Conservation (phyloP, 1,139 yeast genomes). For the Kurtzmaniella quercitrusa region DNA sequence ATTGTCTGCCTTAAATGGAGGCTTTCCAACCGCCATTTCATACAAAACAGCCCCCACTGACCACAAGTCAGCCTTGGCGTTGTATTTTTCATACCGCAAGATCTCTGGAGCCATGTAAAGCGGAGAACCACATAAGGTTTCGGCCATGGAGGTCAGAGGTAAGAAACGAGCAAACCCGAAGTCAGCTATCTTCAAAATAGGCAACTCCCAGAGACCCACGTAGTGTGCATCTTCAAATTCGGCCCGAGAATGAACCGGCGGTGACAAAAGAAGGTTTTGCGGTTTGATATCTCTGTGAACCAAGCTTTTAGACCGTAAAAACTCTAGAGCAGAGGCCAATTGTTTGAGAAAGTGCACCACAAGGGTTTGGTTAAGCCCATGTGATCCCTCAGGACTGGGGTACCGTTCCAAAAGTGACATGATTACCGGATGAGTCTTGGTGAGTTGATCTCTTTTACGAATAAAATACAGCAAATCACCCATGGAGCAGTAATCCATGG, state of each 20-base stretch:
- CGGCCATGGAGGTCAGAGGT: slow-evolving; percentile 92
- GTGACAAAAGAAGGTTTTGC: slow-evolving; percentile 79
- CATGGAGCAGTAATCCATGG: slow-evolving; percentile 96
- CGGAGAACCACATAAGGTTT: slow-evolving; percentile 95
- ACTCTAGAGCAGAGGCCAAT: slow-evolving; percentile 76
- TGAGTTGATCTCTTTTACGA: slow-evolving; percentile 66
- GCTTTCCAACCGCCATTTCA: slow-evolving; percentile 93
- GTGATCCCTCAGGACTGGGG: slow-evolving; percentile 75
- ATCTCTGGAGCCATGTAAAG: slow-evolving; percentile 98
- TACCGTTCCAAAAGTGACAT: slow-evolving; percentile 72
- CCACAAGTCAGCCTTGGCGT: slow-evolving; percentile 97
- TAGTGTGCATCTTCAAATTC: slow-evolving; percentile 56
- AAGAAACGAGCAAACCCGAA: slow-evolving; percentile 95
- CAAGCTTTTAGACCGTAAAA: slow-evolving; percentile 74
- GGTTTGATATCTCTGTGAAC: slow-evolving; percentile 96
- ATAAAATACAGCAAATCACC: slow-evolving; percentile 91
- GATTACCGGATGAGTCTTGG: slow-evolving; percentile 73
- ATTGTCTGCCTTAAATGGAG: slow-evolving; percentile 91
- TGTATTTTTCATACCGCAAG: slow-evolving; percentile 86
- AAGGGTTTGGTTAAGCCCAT: slow-evolving; percentile 75
- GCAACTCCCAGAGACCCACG: slow-evolving; percentile 83
- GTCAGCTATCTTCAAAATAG: slow-evolving; percentile 89
- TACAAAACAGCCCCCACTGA: slow-evolving; percentile 94
- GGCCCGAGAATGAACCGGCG: slow-evolving; percentile 58
- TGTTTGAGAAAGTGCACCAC: slow-evolving; percentile 86